Base-by-base conservation (phyloP, 73 alveolate genomes). In the Stentor coeruleus region DNA sequence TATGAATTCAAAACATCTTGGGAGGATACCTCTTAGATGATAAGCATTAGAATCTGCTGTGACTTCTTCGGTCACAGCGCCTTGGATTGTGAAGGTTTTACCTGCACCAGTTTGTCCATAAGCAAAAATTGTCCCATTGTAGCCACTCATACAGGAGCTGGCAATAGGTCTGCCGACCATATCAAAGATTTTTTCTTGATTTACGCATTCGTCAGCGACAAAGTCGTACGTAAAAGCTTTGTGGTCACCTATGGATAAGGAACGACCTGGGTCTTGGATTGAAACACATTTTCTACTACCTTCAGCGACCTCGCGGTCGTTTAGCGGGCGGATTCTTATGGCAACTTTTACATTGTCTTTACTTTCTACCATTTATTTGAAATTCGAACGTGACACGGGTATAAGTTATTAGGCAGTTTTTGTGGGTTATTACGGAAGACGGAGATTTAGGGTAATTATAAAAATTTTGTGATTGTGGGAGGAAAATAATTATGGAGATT, bases 81-180 rank as follows among this genome's bases (percentile, higher is more conserved):
- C 99, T 66, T 94, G 89, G 83, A 97, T 96, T 3, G 99, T 97
- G 92, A 86, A 97, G 33, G 99, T 97, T 79, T 97, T 97, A 1
- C 99, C 99, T 38, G 99, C 94, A 15, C 99, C 99, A 6, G 99
- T 97, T 87, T 97, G 92, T 28, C 99, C 99, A 76, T 97, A 97
- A 3, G 99, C 97, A 90, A 97, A 97, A 15, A 97, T 89, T 33
- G 98, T 85, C 41, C 98, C 98, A 88, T 97, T 97, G 84, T 94
- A 94, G 3, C 99, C 99, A 77, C 90, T 92, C 73, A 94, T 79
- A 76, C 95, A 84, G 60, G 95, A 86, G 35, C 87, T 90, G 58
- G 94, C 94, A 3, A 91, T 93, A 3, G 97, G 97, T 82, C 86
- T 85, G 26, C 94, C 98, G n/a, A 91, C 86, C 3, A 59, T 73